These are phyloP conservation scores for Amanita jacksonii DNA, from an alignment of 768 basidiomycete genomes.

Conservation along the genomic window DNA sequence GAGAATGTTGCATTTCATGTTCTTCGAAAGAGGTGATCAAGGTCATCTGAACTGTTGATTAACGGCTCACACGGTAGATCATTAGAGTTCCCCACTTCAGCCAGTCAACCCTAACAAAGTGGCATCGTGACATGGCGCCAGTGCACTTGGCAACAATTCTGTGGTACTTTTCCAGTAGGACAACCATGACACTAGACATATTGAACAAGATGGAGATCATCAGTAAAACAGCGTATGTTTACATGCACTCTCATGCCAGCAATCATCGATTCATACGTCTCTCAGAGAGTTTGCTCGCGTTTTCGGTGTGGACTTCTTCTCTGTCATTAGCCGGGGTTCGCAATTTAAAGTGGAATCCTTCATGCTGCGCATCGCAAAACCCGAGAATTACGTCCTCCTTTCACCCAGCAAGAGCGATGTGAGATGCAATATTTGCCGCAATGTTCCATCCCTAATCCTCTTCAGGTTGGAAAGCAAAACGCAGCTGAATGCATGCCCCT, in stretches of 20 bases:
- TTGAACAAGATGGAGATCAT: slow-evolving; percentile 74
- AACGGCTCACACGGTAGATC: slow-evolving; percentile 2
- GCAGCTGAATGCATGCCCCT: slow-evolving; percentile 94
- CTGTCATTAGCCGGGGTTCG: slow-evolving; percentile 88
- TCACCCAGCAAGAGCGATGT: slow-evolving; percentile 88
- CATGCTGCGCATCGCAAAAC: slow-evolving; percentile 95
- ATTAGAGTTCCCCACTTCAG: slow-evolving; percentile 71
- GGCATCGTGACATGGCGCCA: slow-evolving; percentile 56
- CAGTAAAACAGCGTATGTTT: slow-evolving; percentile 79
- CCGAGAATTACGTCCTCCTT: slow-evolving; percentile 83
- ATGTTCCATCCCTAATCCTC: neutral
- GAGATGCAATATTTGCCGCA: slow-evolving; percentile 15
- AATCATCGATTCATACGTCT: neutral
- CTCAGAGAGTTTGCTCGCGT: slow-evolving; percentile 92
- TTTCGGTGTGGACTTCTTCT: slow-evolving; percentile 95
- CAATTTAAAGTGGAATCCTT: slow-evolving; percentile 99
- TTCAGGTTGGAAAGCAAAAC: slow-evolving; percentile 89
- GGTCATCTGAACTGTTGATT: neutral
- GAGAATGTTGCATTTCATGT: slow-evolving; percentile 86
- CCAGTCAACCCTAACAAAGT: slow-evolving; percentile 46
- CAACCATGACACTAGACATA: slow-evolving; percentile 64
- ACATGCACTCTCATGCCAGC: neutral
- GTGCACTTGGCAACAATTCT: slow-evolving; percentile 46
- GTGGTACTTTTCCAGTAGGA: slow-evolving; percentile 55
- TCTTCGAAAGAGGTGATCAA: slow-evolving; percentile 54